Base-by-base conservation (phyloP, 306 rosid genomes). In the Arachis stenosperma region DNA sequence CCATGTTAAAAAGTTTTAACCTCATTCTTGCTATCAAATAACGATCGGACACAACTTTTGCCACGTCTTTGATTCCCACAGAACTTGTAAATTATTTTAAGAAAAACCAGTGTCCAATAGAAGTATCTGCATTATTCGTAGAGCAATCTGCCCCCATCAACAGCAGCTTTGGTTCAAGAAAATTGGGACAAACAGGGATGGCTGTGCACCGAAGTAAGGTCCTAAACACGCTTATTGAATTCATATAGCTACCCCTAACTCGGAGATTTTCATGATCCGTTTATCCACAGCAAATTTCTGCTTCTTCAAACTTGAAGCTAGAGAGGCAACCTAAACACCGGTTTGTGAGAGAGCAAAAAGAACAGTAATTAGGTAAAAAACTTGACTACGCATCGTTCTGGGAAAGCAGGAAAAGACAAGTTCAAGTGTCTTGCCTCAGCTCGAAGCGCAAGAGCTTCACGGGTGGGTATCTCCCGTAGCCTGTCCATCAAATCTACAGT, bases 361-460 rank as follows among this genome's bases (percentile, higher is more conserved):
- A 65, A 65, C 42, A 63, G 61, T 36, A 14, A 78, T 72, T 13
- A 64, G 15, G 5, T 48, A 48, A 42, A 42, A 8, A 47, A 44
- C 58, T 54, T 22, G 41, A 39, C 78, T 15, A 60, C 51, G 54
- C 37, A 42, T 47, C 27, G 47, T 77, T 6, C n/a, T 37, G 44
- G n/a, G 55, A 59, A 70, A 43, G 62, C 58, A 77, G 40, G 42
- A 9, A 60, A 15, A 65, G 11, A 30, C 10, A 65, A 9, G 48
- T 55, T 56, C 60, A 29, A 52, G 40, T 71, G 73, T 44, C 95
- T 85, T 78, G 76, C 98, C 92, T 93, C 97, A 58, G 94, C 90
- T 75, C 98, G 83, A 75, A 93, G 96, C 72, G 88, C 81, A 79
- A 93, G 74, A 70, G 97, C 77, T 50, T 90, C 96, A 58, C 97